phyloP scores from a whole-genome alignment of 2,329 filamentous ascomycete genomes.

The Penicillium aurantiogriseum region DNA sequence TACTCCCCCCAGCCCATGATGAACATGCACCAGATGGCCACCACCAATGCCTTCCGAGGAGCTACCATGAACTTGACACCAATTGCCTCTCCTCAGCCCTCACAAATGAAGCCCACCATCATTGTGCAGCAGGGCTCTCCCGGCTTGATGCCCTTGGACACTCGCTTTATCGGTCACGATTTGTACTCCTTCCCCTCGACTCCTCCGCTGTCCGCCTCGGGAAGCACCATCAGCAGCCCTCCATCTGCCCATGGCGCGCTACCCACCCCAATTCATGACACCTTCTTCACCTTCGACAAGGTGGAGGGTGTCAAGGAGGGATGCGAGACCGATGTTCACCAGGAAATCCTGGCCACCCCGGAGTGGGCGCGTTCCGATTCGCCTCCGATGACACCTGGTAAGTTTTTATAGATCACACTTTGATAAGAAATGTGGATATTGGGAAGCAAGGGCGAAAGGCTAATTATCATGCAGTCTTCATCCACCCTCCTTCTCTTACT shows the following conservation, averaged over 20 bases:
- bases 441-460: slow-evolving; percentile 20
- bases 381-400: slow-evolving; percentile 88
- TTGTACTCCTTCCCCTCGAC: slow-evolving; percentile 76
- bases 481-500: slow-evolving; percentile 65
- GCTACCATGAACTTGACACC: slow-evolving; percentile 56
- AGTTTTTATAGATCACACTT: slow-evolving; percentile 42
- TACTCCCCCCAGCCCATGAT: slow-evolving; percentile 43
- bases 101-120: slow-evolving; percentile 74
- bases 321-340: slow-evolving; percentile 67
- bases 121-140: slow-evolving; percentile 59
- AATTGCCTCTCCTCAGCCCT: slow-evolving; percentile 70
- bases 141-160: slow-evolving; percentile 65
- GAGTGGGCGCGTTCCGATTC: slow-evolving; percentile 78
- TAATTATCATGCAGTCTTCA: slow-evolving; percentile 55
- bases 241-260: slow-evolving; percentile 71
- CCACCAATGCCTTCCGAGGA: slow-evolving; percentile 44
- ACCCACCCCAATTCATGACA: slow-evolving; percentile 77
- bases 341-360: slow-evolving; percentile 68
- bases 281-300: slow-evolving; percentile 70
- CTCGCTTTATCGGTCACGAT: slow-evolving; percentile 64
- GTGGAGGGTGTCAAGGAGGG: slow-evolving; percentile 68
- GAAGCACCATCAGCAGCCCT: slow-evolving; percentile 83
- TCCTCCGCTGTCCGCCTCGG: slow-evolving; percentile 79
- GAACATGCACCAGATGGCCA: slow-evolving; percentile 47
- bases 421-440: slow-evolving; percentile 3